These are phyloP conservation scores for Tricholoma flavovirens DNA, from an alignment of 768 basidiomycete species.

Conservation along the genomic window DNA sequence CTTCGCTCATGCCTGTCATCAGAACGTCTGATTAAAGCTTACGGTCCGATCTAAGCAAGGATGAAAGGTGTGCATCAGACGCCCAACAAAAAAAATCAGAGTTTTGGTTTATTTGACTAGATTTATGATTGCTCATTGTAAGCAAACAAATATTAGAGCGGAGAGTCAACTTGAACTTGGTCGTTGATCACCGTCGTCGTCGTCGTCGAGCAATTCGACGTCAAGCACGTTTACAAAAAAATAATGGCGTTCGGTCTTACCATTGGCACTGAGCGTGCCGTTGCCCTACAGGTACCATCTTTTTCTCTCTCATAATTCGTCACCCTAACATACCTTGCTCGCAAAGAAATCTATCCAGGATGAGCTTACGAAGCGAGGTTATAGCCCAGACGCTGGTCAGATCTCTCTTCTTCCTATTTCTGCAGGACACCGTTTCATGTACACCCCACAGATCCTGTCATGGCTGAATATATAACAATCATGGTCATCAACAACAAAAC, in stretches of 20 bases:
- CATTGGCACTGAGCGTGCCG: slow-evolving; percentile 75
- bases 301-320: not conserved
- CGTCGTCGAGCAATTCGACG: slow-evolving; percentile 11
- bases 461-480: slow-evolving; percentile 93
- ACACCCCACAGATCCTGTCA: slow-evolving; percentile 63
- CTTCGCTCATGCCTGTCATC: not conserved
- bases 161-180: slow-evolving; percentile 25
- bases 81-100: too few species aligned
- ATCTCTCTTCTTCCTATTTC: slow-evolving; percentile 16
- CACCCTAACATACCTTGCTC: slow-evolving; percentile 1
- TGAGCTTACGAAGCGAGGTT: slow-evolving; percentile 72
- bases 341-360: slow-evolving; percentile 72
- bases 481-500: slow-evolving; percentile 95
- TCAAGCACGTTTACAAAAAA: slow-evolving; percentile 10
- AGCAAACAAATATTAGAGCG: slow-evolving; percentile 13
- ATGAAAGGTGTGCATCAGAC: not conserved
- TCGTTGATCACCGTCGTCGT: slow-evolving; percentile 25
- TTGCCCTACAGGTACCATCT: slow-evolving; percentile 55
- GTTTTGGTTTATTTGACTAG: not conserved
- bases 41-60: too few species aligned
- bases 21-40: slow-evolving; percentile 7
- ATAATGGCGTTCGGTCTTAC: slow-evolving; percentile 70
- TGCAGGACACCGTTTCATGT: slow-evolving; percentile 1
- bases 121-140: not conserved
- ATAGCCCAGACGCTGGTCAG: slow-evolving; percentile 71